Evolutionary conservation across 495 filamentous ascomycete genomes (phyloP).

Genomic region (Trichocladium antarcticum): DNA sequence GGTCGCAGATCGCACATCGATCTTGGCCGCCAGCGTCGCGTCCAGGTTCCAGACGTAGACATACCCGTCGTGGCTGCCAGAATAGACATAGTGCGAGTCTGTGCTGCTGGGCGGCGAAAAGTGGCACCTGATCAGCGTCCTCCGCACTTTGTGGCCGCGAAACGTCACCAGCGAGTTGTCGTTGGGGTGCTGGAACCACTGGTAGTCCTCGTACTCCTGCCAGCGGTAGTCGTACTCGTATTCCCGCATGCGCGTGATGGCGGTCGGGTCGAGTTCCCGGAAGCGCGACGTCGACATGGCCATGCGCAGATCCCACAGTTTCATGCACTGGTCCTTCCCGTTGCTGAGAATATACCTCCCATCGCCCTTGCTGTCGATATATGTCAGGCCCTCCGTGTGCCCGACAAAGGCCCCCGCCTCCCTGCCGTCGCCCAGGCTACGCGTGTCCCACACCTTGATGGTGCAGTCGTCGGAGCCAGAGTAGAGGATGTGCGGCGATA

Average conservation of each 20-base stretch:
- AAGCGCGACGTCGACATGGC: conserved; percentile 63
- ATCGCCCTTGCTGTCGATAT: conserved; percentile 93
- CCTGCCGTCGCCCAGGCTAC: conserved; percentile 75
- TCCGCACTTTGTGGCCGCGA: conserved; percentile 74
- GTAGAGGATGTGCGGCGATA: conserved; percentile 88
- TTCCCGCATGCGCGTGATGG: conserved; percentile 36
- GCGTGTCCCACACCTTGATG: conserved; percentile 92
- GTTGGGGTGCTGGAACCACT: conserved; percentile 64
- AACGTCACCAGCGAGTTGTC: conserved; percentile 93
- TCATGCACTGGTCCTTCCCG: conserved; percentile 93
- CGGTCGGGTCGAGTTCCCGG: conserved; percentile 34
- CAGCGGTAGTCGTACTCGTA: conserved; percentile 82
- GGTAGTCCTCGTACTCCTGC: conserved; percentile 53
- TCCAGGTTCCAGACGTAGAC: conserved; percentile 93
- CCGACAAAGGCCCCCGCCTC: conserved; percentile 88
- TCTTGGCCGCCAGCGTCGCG: conserved; percentile 67
- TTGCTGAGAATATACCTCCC: conserved; percentile 91
- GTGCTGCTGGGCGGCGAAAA: conserved; percentile 86
- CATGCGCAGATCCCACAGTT: conserved; percentile 86
- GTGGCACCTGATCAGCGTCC: conserved; percentile 88
- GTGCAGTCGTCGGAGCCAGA: conserved; percentile 93
- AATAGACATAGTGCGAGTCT: conserved; percentile 86
- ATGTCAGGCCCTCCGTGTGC: conserved; percentile 89
- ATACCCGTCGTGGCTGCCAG: conserved; percentile 74
- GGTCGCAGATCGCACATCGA: conserved; percentile 67